Evolutionary conservation across 1,284 basidiomycete genomes (phyloP), one percentile per base, ranked within the genome.

Genomic region (Sanghuangporus weigelae): DNA sequence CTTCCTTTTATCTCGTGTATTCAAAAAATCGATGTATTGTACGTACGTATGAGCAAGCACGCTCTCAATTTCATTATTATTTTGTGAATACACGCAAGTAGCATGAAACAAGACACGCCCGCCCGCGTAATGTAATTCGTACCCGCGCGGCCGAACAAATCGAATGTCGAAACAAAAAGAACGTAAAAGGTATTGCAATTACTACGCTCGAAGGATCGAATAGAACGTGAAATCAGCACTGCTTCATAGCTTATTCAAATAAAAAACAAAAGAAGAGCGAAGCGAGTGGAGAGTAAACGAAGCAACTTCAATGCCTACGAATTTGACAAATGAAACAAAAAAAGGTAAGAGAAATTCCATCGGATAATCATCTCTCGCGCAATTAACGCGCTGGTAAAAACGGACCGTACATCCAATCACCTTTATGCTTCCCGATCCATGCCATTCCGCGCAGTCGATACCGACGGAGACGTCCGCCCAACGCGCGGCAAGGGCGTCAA

Each of bases 401-500:
- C 53, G 53, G 53, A 54, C 35, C 53, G 16, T 38, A 46, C 44
- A 31, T 8, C 44, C 57, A 59, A 59, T 48, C 35, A 31, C 40
- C 19, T 57, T 44, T 62, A 57, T 11, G 38, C 56, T 10, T 62
- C 42, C 26, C 62, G 35, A 54, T 63, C 62, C 14, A 59, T n/a
- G 6, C 55, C n/a, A 12, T 21, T 54, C n/a, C 46, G 36, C 35
- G 51, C n/a, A 31, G 19, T 38, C 35, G 48, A 36, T 14, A 53
- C 49, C 0, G 62, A 48, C 23, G 48, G 23, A 8, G 60, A 44
- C 19, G 50, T 39, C 44, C 55, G 39, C n/a, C 61, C 61, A 12
- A 55, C 51, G 39, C 36, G 51, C 10, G 75, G 48, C 16, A 46
- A 14, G 5, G 44, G 44, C 6, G 65, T 73, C 6, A 76, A 71